A percentile compares a stretch with the other conserved stretches of the same genome.
Conservation (phyloP, 2,329 filamentous ascomycete species). For the Talaromyces piceae region DNA sequence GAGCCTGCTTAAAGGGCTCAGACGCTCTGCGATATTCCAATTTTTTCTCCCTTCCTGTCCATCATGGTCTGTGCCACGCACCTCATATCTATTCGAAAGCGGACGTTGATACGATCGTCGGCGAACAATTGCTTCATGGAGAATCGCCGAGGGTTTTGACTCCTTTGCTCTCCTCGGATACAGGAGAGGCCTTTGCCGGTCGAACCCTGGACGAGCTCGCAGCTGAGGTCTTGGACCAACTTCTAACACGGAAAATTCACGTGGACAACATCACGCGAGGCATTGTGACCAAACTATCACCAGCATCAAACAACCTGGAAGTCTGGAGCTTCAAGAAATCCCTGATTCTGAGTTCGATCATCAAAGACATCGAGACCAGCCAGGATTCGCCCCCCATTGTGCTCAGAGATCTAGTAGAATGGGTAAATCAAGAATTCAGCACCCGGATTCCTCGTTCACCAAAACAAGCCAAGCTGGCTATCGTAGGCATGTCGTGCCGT, state of each 20-base stretch:
- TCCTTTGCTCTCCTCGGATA: slow-evolving; percentile 14
- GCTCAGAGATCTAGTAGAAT: slow-evolving; percentile 17
- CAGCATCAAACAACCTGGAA: slow-evolving; percentile 6
- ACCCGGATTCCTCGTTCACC: background rate
- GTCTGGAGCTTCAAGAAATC: slow-evolving; percentile 23
- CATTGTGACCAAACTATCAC: slow-evolving; percentile 12
- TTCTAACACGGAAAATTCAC: slow-evolving; percentile 15
- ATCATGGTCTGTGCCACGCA: slow-evolving; percentile 30
- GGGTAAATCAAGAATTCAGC: slow-evolving; percentile 10
- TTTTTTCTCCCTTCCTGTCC: slow-evolving; percentile 19
- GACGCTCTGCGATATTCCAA: slow-evolving; percentile 17
- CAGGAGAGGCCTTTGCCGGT: slow-evolving; percentile 13
- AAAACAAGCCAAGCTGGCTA: slow-evolving; percentile 49
- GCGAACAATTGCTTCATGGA: background rate
- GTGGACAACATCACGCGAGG: slow-evolving; percentile 16
- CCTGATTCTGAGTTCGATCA: slow-evolving; percentile 18
- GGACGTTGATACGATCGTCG: slow-evolving; percentile 12
- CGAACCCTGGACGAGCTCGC: slow-evolving; percentile 12
- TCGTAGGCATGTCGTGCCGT: slow-evolving; percentile 70
- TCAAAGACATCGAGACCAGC: slow-evolving; percentile 6
- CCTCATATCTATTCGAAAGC: slow-evolving; percentile 39
- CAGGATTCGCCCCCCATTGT: background rate
- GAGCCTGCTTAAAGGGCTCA: slow-evolving; percentile 15
- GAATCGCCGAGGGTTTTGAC: background rate
- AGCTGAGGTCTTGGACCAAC: slow-evolving; percentile 14